A percentile compares a stretch with the other conserved stretches of the same genome.
These are phyloP conservation scores for Ustilago lituana DNA, from an alignment of 1,284 basidiomycete genomes.

Conservation along the genomic window DNA sequence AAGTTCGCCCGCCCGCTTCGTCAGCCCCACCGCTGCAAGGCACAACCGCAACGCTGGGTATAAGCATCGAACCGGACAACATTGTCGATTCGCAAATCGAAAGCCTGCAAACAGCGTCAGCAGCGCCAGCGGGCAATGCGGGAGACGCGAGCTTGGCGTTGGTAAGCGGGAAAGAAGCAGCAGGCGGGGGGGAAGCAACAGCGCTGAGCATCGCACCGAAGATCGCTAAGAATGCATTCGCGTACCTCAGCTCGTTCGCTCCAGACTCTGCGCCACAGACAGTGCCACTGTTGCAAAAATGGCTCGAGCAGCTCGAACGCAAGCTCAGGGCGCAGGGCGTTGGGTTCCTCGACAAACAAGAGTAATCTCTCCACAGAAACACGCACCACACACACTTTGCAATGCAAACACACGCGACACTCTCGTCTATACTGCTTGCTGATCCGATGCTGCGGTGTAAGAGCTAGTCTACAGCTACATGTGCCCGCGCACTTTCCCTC, in stretches of 20 bases:
- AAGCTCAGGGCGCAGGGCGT: conserved; percentile 61
- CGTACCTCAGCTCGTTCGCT: conserved; percentile 62
- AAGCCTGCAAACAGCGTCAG: background rate
- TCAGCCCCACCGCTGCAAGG: background rate
- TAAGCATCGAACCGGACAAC: conserved; percentile 58
- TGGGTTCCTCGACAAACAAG: conserved; percentile 50
- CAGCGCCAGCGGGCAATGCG: no score
- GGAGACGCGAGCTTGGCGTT: no score
- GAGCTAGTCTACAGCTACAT: conserved; percentile 23
- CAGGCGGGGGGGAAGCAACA: conserved; percentile 1
- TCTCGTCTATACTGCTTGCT: no score
- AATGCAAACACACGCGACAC: no score
- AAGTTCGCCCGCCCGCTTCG: conserved; percentile 10
- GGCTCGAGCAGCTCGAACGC: conserved; percentile 65
- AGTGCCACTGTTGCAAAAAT: conserved; percentile 62
- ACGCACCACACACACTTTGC: background rate
- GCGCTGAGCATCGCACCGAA: conserved; percentile 54
- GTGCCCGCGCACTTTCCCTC: conserved; percentile 6
- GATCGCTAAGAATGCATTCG: conserved; percentile 62
- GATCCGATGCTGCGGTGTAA: background rate
- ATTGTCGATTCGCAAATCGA: conserved; percentile 58
- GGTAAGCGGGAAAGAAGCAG: no score
- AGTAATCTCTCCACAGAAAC: conserved; percentile 9
- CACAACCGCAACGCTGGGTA: conserved; percentile 55
- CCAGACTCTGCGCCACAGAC: conserved; percentile 65